Evolutionary conservation across 345 rosid genomes (phyloP).

Genomic region (Cardamine chenopodiifolia): DNA sequence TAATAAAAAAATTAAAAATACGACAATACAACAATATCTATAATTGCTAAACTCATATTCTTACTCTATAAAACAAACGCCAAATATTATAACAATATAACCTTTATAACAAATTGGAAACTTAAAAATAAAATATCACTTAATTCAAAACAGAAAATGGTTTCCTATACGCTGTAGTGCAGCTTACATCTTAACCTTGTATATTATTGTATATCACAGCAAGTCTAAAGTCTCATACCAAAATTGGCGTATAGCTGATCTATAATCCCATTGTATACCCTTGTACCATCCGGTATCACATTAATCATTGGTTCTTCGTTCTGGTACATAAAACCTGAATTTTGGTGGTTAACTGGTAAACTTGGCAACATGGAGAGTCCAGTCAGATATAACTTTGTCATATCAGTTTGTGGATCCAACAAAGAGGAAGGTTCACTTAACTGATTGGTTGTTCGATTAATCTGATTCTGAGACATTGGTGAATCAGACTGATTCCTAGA

Average conservation of each 20-base stretch:
- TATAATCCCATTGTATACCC: neutral
- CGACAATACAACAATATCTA: no score
- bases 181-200: neutral
- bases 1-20: no score
- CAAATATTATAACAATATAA: no score
- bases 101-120: no score
- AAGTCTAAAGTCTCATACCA: neutral
- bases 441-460: neutral
- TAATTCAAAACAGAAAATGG: neutral
- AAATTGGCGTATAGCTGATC: neutral
- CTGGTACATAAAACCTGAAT: neutral
- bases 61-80: no score
- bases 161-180: neutral
- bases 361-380: neutral
- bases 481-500: neutral
- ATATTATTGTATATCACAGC: neutral
- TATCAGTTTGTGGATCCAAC: neutral
- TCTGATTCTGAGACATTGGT: neutral
- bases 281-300: neutral
- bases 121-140: no score
- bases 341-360: neutral
- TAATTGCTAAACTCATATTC: no score
- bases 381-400: neutral
- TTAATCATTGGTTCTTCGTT: neutral
- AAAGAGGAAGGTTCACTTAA: neutral